These are phyloP conservation scores for Daedaleopsis sinensis DNA, from an alignment of 768 basidiomycete species.

Conservation along the genomic window DNA sequence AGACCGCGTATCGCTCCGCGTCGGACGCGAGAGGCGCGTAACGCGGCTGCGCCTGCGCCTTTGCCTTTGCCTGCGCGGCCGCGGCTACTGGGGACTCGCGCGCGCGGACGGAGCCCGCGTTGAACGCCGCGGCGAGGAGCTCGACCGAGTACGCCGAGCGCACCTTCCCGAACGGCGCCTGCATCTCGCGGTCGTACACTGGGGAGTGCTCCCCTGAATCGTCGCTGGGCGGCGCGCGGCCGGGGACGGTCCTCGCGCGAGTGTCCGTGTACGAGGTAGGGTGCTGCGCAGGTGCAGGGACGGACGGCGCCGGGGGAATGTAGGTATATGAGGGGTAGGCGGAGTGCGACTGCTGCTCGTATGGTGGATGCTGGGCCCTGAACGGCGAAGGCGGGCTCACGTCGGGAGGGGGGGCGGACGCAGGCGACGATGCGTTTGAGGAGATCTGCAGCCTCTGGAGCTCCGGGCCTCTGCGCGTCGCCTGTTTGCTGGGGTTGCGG, in stretches of 20 bases:
- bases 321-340: background rate
- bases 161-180: constrained; percentile 1
- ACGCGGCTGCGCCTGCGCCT: background rate
- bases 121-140: background rate
- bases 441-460: background rate
- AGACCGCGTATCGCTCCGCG: background rate
- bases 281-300: background rate
- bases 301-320: background rate
- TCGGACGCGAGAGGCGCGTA: no score
- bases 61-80: background rate
- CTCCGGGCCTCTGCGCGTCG: background rate
- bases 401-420: constrained; percentile 1
- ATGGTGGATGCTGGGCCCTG: background rate
- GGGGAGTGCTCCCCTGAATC: background rate
- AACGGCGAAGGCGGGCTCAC: constrained; percentile 2
- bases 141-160: background rate
- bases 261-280: background rate
- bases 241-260: background rate
- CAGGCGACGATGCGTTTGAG: background rate
- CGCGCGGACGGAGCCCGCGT: background rate
- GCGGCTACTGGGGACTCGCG: background rate
- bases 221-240: background rate
- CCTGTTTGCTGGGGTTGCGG: background rate
- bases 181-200: background rate
- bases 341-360: background rate